Evolutionary conservation across 805 yeast genomes (phyloP), one percentile per base, ranked within the genome.

Genomic region (Priceomyces fermenticarens): DNA sequence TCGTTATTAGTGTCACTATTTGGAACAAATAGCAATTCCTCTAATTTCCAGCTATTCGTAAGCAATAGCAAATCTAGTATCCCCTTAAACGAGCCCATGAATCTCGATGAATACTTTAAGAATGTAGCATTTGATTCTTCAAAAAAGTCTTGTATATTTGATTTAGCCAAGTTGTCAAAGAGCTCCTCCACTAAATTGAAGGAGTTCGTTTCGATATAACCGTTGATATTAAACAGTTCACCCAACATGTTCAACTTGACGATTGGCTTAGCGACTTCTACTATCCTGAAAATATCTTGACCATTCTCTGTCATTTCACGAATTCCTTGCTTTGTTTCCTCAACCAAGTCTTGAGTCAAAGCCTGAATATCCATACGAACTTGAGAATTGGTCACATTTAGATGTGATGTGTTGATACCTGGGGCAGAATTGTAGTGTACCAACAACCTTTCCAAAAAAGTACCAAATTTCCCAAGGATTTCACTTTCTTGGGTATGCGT

Each of bases 1-100:
- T 48, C 38, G 10, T 51, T 41, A 29, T 29, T 14, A 34, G 54
- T 57, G 16, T 45, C 48, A n/a, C 41, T 41, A 7, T 53, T 29
- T 1, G 54, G 47, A 11, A 49, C 51, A 12, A 50, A 48, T 4
- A 64, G 49, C 20, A 68, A 52, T 14, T 54, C 58, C 32, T 68
- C 73, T 12, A 68, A 51, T 40, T 60, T 63, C 69, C 71, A 62
- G 3, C 70, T 59, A 5, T 55, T 46, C 1, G 58, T 34, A 4
- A 56, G 42, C 23, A 65, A 47, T 2, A 59, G 34, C n/a, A 61
- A 53, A 27, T 62, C 63, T 25, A 62, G 44, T 1, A 63, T 37
- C 3, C 43, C 44, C 16, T 36, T 46, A 41, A 61, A 49, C 17
- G 35, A 32, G n/a, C 10, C 11, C 35, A 32, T 20, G 23, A 32